Evolutionary conservation across 495 filamentous ascomycete species (phyloP).

Genomic region (Tuber brumale): DNA sequence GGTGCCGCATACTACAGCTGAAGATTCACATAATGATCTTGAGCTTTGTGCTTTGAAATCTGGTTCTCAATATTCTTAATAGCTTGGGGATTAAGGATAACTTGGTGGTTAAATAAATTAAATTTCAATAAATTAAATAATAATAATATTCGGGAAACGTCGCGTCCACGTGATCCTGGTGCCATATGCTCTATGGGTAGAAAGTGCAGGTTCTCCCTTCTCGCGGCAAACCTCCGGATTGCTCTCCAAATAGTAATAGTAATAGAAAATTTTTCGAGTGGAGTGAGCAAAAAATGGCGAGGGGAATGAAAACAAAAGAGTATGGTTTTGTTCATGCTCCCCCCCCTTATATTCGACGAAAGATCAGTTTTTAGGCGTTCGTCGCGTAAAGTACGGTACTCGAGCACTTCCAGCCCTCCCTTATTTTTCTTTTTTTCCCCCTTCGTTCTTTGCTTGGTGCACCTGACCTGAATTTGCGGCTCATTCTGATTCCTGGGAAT

Average conservation of each 20-base stretch:
- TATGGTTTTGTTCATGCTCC: background rate
- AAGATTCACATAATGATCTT: background rate
- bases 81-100: background rate
- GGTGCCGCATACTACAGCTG: background rate
- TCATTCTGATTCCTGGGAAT: background rate
- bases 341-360: background rate
- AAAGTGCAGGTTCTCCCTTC: background rate
- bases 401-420: background rate
- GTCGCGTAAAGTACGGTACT: background rate
- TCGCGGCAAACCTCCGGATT: background rate
- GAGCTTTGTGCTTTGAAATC: background rate
- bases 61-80: background rate
- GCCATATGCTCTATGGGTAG: background rate
- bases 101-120: background rate
- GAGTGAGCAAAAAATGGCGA: background rate
- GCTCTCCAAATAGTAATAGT: background rate
- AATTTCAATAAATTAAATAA: background rate
- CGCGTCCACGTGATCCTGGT: background rate
- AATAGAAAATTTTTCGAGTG: background rate
- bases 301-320: background rate
- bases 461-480: background rate
- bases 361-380: background rate
- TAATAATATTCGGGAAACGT: background rate
- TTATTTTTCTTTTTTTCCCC: background rate
- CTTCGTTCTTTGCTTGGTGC: background rate